Conservation (phyloP, 2,329 filamentous ascomycete species). For the Aspergillus sclerotialis region DNA sequence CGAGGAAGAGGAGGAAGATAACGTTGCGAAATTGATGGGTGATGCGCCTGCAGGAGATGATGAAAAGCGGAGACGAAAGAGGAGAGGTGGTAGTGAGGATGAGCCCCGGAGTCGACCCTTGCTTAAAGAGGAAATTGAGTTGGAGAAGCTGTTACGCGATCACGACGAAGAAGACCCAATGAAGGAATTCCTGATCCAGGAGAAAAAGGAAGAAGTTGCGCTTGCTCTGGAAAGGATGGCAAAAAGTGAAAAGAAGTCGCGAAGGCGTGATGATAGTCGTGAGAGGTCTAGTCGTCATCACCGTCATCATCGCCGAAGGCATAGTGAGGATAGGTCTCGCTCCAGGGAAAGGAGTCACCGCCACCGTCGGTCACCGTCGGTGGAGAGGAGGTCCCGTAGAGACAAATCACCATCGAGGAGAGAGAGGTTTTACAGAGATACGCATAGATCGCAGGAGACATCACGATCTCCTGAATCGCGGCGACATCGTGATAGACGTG, state of each 20-base stretch:
- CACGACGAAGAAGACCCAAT: conserved; percentile 97
- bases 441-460: conserved; percentile 15
- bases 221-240: conserved; percentile 56
- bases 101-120: conserved; percentile 49
- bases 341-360: conserved; percentile 24
- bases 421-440: conserved; percentile 22
- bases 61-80: conserved; percentile 26
- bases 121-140: conserved; percentile 74
- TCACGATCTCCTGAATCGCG: conserved; percentile 24
- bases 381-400: conserved; percentile 16
- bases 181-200: conserved; percentile 82
- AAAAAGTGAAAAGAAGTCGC: conserved; percentile 42
- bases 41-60: conserved; percentile 35
- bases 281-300: conserved; percentile 39
- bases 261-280: conserved; percentile 24
- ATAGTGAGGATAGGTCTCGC: conserved; percentile 22
- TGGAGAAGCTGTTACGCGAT: conserved; percentile 65
- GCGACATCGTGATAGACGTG: conserved; percentile 23
- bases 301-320: conserved; percentile 38
- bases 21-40: conserved; percentile 46
- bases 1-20: conserved; percentile 49
- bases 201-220: conserved; percentile 84
- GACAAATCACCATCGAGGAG: conserved; percentile 19
- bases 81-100: conserved; percentile 33
- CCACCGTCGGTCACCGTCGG: conserved; percentile 19